phyloP scores from a whole-genome alignment of 1,284 basidiomycete species.

The Pascua sp. region DNA sequence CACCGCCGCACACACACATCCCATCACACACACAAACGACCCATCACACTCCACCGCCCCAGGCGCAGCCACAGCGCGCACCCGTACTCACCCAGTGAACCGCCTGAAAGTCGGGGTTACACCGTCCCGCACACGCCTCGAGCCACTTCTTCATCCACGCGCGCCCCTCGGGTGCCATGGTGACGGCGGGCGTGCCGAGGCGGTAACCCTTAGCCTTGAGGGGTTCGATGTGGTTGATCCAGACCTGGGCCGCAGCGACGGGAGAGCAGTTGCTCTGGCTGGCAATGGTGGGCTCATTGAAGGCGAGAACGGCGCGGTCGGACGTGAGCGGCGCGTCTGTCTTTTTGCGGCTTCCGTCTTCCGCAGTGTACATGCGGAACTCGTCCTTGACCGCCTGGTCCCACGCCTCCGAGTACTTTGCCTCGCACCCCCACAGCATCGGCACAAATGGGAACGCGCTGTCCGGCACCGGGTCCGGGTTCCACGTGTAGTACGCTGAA shows the following conservation, averaged over 20 bases:
- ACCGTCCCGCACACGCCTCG: constrained; percentile 48
- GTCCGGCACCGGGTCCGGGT: constrained; percentile 15
- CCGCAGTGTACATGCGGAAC: too few relatives aligned
- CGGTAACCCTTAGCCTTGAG: constrained; percentile 39
- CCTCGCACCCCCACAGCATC: constrained; percentile 37
- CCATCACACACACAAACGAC: too few relatives aligned
- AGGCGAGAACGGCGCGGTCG: constrained; percentile 24
- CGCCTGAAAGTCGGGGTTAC: constrained; percentile 53
- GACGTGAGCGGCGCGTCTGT: constrained; percentile 11
- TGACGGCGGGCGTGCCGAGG: constrained; percentile 53
- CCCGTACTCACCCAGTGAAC: constrained; percentile 44
- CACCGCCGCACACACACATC: too few relatives aligned
- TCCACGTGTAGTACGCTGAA: constrained; percentile 35
- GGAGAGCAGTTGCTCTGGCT: constrained; percentile 29
- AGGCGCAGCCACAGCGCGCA: not conserved
- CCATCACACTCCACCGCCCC: too few relatives aligned
- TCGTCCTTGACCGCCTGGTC: too few relatives aligned
- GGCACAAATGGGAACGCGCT: constrained; percentile 29
- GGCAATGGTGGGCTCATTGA: constrained; percentile 32
- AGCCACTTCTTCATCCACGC: constrained; percentile 52
- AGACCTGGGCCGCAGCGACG: constrained; percentile 22
- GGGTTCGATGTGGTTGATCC: constrained; percentile 31
- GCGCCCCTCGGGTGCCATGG: constrained; percentile 49
- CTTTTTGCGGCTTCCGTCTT: not conserved
- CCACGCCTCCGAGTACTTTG: constrained; percentile 1